Evolutionary conservation across 164 flowering plant genomes (phyloP).

Genomic region (Umbilicus rupestris): DNA sequence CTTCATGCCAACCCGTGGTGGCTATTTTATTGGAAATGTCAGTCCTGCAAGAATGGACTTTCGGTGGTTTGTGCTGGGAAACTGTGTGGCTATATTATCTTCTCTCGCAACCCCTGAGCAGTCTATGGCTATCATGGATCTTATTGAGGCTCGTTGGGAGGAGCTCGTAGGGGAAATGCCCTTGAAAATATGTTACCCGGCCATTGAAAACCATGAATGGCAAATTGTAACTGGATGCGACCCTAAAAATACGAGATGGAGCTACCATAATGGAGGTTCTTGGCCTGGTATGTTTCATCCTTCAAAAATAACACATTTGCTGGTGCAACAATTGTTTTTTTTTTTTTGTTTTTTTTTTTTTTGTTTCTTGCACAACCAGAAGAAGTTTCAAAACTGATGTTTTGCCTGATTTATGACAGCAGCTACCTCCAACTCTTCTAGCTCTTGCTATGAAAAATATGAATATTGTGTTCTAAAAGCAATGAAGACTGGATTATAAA

Average conservation of each 20-base stretch:
- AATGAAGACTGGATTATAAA: too few species aligned
- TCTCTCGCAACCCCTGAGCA: constrained; percentile 67
- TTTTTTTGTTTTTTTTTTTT: too few species aligned
- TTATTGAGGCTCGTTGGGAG: constrained; percentile 59
- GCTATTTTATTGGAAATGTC: constrained; percentile 64
- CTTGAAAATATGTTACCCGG: constrained; percentile 51
- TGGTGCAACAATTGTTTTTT: background rate
- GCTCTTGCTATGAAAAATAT: too few species aligned
- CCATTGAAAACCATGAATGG: constrained; percentile 55
- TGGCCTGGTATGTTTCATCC: constrained; percentile 37
- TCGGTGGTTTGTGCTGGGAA: constrained; percentile 61
- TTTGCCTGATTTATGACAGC: too few species aligned
- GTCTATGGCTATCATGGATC: constrained; percentile 58
- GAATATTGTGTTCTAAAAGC: too few species aligned
- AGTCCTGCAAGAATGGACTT: constrained; percentile 74
- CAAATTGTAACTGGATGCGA: constrained; percentile 42
- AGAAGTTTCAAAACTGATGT: background rate
- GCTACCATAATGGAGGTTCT: constrained; percentile 51
- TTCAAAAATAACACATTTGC: background rate
- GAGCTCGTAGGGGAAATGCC: constrained; percentile 81
- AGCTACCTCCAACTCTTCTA: too few species aligned
- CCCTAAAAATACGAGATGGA: constrained; percentile 50
- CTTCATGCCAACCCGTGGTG: constrained; percentile 63
- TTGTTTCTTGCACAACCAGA: background rate
- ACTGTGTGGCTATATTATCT: constrained; percentile 54